A percentile compares a stretch with the other conserved stretches of the same genome.
phyloP scores from a whole-genome alignment of 179 eudicot genomes.

The Pouteria campechiana region DNA sequence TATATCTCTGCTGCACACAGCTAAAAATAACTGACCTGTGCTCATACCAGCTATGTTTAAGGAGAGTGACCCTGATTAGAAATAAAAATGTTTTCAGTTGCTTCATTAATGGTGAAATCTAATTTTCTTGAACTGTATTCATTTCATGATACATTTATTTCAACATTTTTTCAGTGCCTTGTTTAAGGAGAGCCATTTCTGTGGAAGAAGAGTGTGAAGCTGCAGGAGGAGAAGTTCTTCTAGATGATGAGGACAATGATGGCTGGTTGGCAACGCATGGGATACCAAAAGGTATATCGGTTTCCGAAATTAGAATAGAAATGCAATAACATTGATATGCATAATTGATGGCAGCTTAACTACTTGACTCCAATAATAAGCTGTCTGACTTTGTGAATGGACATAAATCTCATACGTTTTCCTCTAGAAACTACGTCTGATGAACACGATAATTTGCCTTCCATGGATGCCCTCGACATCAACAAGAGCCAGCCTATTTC shows the following conservation, averaged over 20 bases:
- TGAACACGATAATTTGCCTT: constrained; percentile 76
- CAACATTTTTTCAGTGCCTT: constrained; percentile 60
- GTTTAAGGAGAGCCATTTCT: constrained; percentile 85
- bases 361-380: background rate
- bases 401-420: constrained; percentile 6
- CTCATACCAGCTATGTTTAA: too few species aligned
- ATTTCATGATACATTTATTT: background rate
- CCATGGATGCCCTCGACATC: constrained; percentile 76
- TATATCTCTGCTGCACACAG: too few species aligned
- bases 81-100: too few species aligned
- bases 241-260: constrained; percentile 88
- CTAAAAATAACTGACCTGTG: too few species aligned
- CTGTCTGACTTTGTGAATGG: constrained; percentile 5
- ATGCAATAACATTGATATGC: too few species aligned
- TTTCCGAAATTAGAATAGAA: too few species aligned
- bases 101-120: too few species aligned
- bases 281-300: constrained; percentile 61
- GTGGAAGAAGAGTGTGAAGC: constrained; percentile 91
- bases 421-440: constrained; percentile 40
- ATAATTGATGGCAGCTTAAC: background rate
- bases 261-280: constrained; percentile 99
- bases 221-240: constrained; percentile 90
- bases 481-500: constrained; percentile 55
- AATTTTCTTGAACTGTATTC: background rate
- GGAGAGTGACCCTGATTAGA: too few species aligned